Percentiles rank a stretch among this genome's conserved stretches.
phyloP scores from a whole-genome alignment of 805 yeast genomes.

The Yarrowia sp. region DNA sequence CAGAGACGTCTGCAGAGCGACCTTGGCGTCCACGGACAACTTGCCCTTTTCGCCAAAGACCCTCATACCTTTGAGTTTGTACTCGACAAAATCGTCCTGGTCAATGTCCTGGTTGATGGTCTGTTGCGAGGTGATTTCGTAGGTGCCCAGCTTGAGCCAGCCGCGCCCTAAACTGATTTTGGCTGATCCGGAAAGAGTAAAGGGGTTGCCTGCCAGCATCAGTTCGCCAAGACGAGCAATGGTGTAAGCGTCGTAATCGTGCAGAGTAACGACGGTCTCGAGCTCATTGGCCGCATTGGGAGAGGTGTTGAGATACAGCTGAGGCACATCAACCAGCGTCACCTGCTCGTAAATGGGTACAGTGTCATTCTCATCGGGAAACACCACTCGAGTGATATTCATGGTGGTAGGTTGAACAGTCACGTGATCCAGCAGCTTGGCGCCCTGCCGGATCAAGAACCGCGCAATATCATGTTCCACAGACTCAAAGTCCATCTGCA shows the following conservation, averaged over 20 bases:
- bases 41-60: conserved; percentile 9
- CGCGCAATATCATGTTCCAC: conserved; percentile 8
- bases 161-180: not conserved
- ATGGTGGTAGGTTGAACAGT: conserved; percentile 4
- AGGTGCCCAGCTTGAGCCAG: conserved; percentile 3
- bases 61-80: conserved; percentile 15
- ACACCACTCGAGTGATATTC: conserved; percentile 18
- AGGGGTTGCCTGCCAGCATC: conserved; percentile 19
- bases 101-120: conserved; percentile 22
- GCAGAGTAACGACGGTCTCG: conserved; percentile 17
- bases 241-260: conserved; percentile 30
- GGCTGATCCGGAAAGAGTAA: conserved; percentile 7
- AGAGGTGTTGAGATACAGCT: not conserved
- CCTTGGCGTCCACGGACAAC: conserved; percentile 20
- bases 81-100: conserved; percentile 18
- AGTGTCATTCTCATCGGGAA: not conserved
- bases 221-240: conserved; percentile 26
- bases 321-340: conserved; percentile 24
- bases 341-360: conserved; percentile 10
- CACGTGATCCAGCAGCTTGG: conserved; percentile 15
- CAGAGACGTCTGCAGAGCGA: conserved; percentile 2
- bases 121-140: conserved; percentile 12
- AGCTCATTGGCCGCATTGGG: not conserved
- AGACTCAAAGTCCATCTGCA: conserved; percentile 8
- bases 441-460: conserved; percentile 18